Percentiles rank a stretch among this genome's conserved stretches.
Evolutionary conservation across 345 rosid species (phyloP).

Genomic region (Gossypium anomalum): DNA sequence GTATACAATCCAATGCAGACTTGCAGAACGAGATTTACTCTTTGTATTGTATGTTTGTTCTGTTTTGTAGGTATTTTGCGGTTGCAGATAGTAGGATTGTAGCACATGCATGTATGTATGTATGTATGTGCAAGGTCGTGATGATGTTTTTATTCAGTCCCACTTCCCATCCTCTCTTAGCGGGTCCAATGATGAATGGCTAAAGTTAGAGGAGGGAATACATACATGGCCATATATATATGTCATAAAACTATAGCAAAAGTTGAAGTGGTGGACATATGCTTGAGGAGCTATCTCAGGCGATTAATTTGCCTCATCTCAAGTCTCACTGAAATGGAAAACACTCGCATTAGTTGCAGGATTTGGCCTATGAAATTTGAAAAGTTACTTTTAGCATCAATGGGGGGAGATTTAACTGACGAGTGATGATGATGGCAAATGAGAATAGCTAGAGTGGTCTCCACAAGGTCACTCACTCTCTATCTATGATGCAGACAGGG

Average conservation of each 20-base stretch:
- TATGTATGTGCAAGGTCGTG: too few relatives aligned
- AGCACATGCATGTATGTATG: too few relatives aligned
- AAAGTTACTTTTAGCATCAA: constrained; percentile 1
- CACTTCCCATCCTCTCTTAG: neutral
- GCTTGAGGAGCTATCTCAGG: neutral
- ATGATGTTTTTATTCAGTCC: too few relatives aligned
- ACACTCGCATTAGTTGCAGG: neutral
- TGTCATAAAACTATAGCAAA: neutral
- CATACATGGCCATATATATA: neutral
- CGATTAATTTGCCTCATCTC: neutral
- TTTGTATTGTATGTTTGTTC: neutral
- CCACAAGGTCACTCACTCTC: constrained; percentile 21
- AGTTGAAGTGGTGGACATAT: neutral
- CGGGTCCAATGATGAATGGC: neutral
- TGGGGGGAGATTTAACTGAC: neutral
- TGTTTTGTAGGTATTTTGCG: neutral
- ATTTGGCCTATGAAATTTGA: neutral
- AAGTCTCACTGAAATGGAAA: neutral
- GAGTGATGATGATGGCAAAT: constrained; percentile 9
- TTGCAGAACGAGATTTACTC: neutral
- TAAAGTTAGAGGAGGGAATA: neutral
- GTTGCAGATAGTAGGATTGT: neutral
- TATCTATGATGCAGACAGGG: constrained; percentile 9
- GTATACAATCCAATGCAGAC: neutral
- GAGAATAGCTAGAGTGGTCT: constrained; percentile 22